Base-by-base conservation (phyloP, 768 basidiomycete species). In the Russula dissimulans region DNA sequence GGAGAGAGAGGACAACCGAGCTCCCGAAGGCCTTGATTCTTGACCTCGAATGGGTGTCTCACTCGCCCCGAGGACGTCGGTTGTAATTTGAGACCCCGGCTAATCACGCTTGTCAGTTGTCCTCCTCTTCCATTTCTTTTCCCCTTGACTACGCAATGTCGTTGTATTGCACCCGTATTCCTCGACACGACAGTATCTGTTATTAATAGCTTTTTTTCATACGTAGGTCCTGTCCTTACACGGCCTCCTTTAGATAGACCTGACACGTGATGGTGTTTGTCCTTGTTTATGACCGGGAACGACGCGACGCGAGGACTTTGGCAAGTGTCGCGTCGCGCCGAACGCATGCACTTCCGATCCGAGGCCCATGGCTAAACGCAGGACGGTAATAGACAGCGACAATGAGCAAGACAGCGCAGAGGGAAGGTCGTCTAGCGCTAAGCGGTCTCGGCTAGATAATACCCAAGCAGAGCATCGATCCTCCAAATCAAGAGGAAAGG, bases 331-430 rank as follows among this genome's bases (percentile, higher is more conserved):
- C 54, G 51, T 41, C 48, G 53, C 61, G 56, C 26, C 32, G 1
- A 11, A 15, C 29, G 17, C 46, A 32, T 42, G 6, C 42, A 34
- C 42, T 18, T 38, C 6, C 12, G 22, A 38, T 26, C 51, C 5
- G 4, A 50, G 48, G 36, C 29, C 38, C 51, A 62, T 64, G 57
- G 47, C 45, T 43, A 67, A 67, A 43, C 65, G 66, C 39, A 55
- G 65, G 43, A 54, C 59, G 4, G 44, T 56, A 9, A 50, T 56
- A 44, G 64, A 66, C 41, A 61, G 59, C 50, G 64, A 66, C 61
- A 41, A 53, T 26, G 62, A 69, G 29, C 60, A 53, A 42, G 62
- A 54, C 36, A 38, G 29, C 17, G 39, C 34, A 32, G 36, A 43
- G 26, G 34, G 12, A 5, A 50, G 38, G 48, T 8, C 61, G 7